Conservation (phyloP, 805 yeast genomes). For the Wickerhamomyces canadensis region DNA sequence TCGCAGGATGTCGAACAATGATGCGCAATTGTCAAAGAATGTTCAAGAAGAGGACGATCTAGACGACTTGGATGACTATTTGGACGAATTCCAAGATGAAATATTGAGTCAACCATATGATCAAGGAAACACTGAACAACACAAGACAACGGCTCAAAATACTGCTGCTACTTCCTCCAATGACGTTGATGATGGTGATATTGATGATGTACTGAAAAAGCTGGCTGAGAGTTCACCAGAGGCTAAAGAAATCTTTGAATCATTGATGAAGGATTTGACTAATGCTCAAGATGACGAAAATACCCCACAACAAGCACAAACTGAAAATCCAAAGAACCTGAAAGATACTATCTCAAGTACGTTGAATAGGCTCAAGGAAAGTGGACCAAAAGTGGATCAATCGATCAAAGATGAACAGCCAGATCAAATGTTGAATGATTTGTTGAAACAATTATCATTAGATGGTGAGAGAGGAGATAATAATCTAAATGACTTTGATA, state of each 20-base stretch:
- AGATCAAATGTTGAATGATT: constrained; percentile 52
- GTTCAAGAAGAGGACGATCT: constrained; percentile 38
- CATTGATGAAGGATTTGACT: constrained; percentile 29
- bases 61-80: constrained; percentile 75
- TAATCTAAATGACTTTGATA: constrained; percentile 43
- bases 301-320: too few species aligned
- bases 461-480: constrained; percentile 31
- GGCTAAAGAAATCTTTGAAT: constrained; percentile 44
- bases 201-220: constrained; percentile 22
- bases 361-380: constrained; percentile 69
- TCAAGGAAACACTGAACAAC: too few species aligned
- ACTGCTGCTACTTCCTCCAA: constrained; percentile 8
- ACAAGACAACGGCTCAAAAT: constrained; percentile 9
- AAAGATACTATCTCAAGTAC: constrained; percentile 77
- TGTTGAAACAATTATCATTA: constrained; percentile 57
- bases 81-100: constrained; percentile 81
- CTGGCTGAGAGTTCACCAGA: constrained; percentile 45
- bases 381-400: constrained; percentile 67
- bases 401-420: constrained; percentile 44
- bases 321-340: constrained; percentile 31
- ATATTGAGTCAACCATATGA: constrained; percentile 43
- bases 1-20: neutral
- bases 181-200: constrained; percentile 12
- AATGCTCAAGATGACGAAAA: constrained; percentile 11
- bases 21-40: neutral